These are phyloP conservation scores for Fusarium luffae DNA, from an alignment of 2,329 filamentous ascomycete species.

Conservation along the genomic window DNA sequence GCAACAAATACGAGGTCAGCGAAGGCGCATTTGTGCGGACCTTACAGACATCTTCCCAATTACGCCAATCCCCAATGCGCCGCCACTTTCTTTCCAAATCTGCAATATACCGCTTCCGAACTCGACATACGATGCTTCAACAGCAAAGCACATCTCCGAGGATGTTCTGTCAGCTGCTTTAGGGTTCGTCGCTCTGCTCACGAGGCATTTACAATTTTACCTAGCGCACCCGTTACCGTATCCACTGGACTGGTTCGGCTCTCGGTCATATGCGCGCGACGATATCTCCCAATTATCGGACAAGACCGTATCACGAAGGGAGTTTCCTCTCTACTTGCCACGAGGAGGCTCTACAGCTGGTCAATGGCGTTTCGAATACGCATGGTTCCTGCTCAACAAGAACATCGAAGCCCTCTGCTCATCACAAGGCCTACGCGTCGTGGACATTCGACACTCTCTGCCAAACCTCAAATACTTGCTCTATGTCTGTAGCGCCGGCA, in stretches of 20 bases:
- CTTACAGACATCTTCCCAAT: slow-evolving; percentile 84
- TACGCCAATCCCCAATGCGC: slow-evolving; percentile 65
- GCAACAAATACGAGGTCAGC: slow-evolving; percentile 82
- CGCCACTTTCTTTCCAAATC: slow-evolving; percentile 84
- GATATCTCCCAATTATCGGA: slow-evolving; percentile 70
- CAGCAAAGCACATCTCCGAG: slow-evolving; percentile 64
- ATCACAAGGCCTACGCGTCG: slow-evolving; percentile 77
- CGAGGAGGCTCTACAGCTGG: slow-evolving; percentile 71
- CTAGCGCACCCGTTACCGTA: slow-evolving; percentile 84
- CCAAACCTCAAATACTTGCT: slow-evolving; percentile 94
- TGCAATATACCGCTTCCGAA: slow-evolving; percentile 83
- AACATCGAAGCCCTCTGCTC: slow-evolving; percentile 79
- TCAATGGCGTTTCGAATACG: slow-evolving; percentile 94
- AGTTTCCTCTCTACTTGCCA: slow-evolving; percentile 82
- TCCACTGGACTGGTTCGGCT: slow-evolving; percentile 76
- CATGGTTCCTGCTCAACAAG: slow-evolving; percentile 96
- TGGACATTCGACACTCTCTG: slow-evolving; percentile 91
- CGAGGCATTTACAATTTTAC: slow-evolving; percentile 83
- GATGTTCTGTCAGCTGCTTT: slow-evolving; percentile 83
- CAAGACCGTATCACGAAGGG: slow-evolving; percentile 64
- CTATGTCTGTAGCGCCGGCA: slow-evolving; percentile 87
- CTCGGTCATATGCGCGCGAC: slow-evolving; percentile 79
- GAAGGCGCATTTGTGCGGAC: slow-evolving; percentile 88
- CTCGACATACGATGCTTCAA: slow-evolving; percentile 72
- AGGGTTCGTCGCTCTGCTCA: slow-evolving; percentile 80